These are phyloP conservation scores for Lachancea meyersii DNA, from an alignment of 805 yeast species.

Conservation along the genomic window DNA sequence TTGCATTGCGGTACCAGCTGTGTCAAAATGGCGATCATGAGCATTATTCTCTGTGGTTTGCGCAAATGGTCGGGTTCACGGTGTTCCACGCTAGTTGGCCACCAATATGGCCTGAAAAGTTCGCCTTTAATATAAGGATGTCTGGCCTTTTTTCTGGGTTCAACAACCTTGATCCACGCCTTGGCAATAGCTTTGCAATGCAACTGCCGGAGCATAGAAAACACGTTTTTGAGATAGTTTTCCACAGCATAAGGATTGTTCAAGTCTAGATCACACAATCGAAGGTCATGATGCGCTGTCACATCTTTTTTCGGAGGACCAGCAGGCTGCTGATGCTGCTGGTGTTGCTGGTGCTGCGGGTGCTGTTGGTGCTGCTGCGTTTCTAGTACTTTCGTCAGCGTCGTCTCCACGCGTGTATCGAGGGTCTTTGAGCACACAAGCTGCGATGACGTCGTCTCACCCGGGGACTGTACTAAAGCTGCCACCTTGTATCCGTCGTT, in stretches of 20 bases:
- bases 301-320: background rate
- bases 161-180: constrained; percentile 58
- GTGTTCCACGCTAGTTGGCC: constrained; percentile 59
- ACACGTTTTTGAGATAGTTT: constrained; percentile 19
- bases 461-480: constrained; percentile 1
- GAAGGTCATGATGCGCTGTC: background rate
- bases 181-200: constrained; percentile 59
- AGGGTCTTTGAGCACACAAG: background rate
- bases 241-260: constrained; percentile 6
- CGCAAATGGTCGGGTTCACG: constrained; percentile 69
- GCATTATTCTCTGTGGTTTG: constrained; percentile 47
- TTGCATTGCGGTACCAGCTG: constrained; percentile 16
- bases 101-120: constrained; percentile 54
- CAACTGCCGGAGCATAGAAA: constrained; percentile 42
- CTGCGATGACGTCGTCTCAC: background rate
- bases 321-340: constrained; percentile 6
- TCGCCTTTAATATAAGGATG: constrained; percentile 56
- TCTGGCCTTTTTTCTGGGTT: constrained; percentile 58
- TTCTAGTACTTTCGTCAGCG: background rate
- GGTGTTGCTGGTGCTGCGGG: background rate
- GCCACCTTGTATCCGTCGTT: constrained; percentile 5
- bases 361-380: constrained; percentile 5
- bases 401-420: constrained; percentile 1
- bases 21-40: constrained; percentile 39
- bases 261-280: constrained; percentile 4